Conservation (phyloP, 371 early-diverging fungal genomes). For the Parasitella parasitica region DNA sequence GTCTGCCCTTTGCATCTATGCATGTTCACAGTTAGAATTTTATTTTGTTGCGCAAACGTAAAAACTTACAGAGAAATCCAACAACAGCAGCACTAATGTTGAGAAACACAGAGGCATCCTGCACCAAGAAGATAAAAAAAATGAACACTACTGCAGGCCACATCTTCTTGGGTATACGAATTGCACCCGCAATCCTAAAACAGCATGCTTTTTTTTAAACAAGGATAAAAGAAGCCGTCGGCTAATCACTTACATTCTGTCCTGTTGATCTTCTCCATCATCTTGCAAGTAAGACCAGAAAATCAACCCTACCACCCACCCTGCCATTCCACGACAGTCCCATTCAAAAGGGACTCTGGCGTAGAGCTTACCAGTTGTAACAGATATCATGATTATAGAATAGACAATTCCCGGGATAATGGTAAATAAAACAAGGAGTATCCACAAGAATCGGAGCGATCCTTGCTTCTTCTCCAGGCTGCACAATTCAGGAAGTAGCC, state of each 20-base stretch:
- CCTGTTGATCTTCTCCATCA: constrained; percentile 1
- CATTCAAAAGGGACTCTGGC: neutral
- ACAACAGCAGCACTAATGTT: constrained; percentile 13
- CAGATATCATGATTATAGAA: neutral
- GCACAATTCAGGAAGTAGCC: constrained; percentile 18
- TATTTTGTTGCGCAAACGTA: neutral
- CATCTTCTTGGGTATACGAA: constrained; percentile 24
- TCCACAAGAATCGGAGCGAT: constrained; percentile 14
- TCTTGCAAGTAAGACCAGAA: constrained; percentile 25
- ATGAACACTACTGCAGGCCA: constrained; percentile 24
- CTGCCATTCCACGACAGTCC: constrained; percentile 20
- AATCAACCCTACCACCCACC: constrained; percentile 26
- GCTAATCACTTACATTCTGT: constrained; percentile 21
- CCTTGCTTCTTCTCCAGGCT: constrained; percentile 20
- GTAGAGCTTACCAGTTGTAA: neutral
- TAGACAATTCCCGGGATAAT: constrained; percentile 17
- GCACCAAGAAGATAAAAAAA: constrained; percentile 25
- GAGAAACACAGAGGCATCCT: constrained; percentile 20
- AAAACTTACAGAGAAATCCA: constrained; percentile 22
- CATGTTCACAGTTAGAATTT: neutral
- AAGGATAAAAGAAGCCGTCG: too few species aligned
- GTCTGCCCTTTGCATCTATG: constrained; percentile 18
- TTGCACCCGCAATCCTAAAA: constrained; percentile 29
- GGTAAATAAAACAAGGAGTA: constrained; percentile 7
- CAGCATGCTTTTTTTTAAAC: too few species aligned